phyloP scores from a whole-genome alignment of 2,329 filamentous ascomycete genomes.

The Diaporthe velutina region DNA sequence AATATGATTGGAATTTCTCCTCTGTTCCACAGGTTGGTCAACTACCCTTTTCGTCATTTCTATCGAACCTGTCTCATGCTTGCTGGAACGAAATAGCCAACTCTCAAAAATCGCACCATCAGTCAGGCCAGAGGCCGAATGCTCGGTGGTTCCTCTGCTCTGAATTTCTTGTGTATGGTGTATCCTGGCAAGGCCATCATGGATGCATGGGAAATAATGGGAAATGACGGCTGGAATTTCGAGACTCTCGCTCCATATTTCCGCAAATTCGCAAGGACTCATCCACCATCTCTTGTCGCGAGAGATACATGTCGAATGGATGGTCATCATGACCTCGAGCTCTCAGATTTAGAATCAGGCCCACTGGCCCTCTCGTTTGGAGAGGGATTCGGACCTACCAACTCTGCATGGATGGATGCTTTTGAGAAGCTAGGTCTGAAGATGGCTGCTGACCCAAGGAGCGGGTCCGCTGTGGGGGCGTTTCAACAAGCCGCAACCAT shows the following conservation, averaged over 20 bases:
- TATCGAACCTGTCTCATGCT: neutral
- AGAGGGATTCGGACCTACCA: constrained; percentile 49
- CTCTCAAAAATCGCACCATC: constrained; percentile 48
- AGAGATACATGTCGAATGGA: neutral
- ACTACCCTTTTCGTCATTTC: neutral
- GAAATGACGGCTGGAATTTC: constrained; percentile 46
- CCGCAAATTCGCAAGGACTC: constrained; percentile 49
- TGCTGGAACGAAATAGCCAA: constrained; percentile 39
- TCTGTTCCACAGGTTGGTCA: constrained; percentile 50
- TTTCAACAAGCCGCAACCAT: constrained; percentile 37
- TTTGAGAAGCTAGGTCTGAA: constrained; percentile 45
- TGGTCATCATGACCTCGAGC: neutral
- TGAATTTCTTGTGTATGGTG: constrained; percentile 46
- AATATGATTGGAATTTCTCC: constrained; percentile 56
- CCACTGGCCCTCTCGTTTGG: constrained; percentile 53
- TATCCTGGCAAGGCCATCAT: constrained; percentile 44
- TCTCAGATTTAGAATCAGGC: constrained; percentile 45
- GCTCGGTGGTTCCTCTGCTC: constrained; percentile 48
- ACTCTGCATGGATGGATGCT: constrained; percentile 53
- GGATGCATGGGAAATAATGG: constrained; percentile 46
- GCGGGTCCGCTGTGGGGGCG: constrained; percentile 19
- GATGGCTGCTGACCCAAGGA: constrained; percentile 29
- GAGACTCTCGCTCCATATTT: constrained; percentile 49
- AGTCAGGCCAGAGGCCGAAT: constrained; percentile 49
- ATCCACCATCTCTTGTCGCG: constrained; percentile 29